Conservation (phyloP, 352 stramenopile species). For the Ophiocytium majus region DNA sequence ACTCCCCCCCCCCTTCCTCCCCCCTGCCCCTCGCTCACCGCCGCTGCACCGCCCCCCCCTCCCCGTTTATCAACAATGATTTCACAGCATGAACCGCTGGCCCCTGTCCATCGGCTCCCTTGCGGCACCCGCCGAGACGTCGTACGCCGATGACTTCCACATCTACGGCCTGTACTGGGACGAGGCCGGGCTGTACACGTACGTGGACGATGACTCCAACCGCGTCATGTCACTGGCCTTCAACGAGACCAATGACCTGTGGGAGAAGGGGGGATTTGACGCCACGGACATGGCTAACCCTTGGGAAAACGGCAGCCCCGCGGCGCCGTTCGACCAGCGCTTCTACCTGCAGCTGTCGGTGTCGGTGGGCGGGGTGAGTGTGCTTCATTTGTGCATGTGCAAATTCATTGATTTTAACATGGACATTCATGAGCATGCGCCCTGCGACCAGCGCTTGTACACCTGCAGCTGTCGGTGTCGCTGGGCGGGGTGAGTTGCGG, state of each 20-base stretch:
- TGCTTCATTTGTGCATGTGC: not conserved
- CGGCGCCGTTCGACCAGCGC: slow-evolving; percentile 68
- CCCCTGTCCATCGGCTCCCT: not conserved
- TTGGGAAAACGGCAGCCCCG: slow-evolving; percentile 61
- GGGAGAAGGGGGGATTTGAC: slow-evolving; percentile 53
- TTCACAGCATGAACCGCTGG: not conserved
- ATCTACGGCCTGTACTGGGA: slow-evolving; percentile 52
- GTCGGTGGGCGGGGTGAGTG: slow-evolving; percentile 60
- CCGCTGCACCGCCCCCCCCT: too few species aligned
- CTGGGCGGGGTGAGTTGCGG: too few species aligned
- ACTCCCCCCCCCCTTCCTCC: not conserved
- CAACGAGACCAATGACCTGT: slow-evolving; percentile 28
- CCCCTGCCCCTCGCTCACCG: too few species aligned
- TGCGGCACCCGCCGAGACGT: not conserved
- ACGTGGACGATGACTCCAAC: slow-evolving; percentile 51
- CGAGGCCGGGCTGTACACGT: slow-evolving; percentile 48
- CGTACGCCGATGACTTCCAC: slow-evolving; percentile 51
- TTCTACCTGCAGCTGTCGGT: slow-evolving; percentile 66
- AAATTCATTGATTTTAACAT: too few species aligned
- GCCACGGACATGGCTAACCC: slow-evolving; percentile 65
- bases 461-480: too few species aligned
- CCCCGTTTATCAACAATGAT: too few species aligned
- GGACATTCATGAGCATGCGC: too few species aligned
- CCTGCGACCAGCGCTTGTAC: too few species aligned
- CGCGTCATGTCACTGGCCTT: slow-evolving; percentile 41